Base-by-base conservation (phyloP, 2,329 filamentous ascomycete species). In the Teratosphaeriaceae sp. region DNA sequence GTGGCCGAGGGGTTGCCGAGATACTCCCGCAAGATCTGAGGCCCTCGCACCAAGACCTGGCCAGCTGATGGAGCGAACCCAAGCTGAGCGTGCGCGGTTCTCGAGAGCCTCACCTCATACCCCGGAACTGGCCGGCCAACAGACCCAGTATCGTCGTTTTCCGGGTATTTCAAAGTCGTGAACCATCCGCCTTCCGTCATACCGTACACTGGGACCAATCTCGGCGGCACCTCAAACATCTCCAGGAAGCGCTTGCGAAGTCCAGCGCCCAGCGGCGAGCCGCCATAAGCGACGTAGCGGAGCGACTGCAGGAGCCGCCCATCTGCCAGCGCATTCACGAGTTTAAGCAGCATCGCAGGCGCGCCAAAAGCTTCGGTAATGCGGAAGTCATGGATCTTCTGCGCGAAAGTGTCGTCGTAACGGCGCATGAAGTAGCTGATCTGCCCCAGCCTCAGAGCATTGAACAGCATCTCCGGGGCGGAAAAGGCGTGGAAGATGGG, bases 1-100 rank as follows among this genome's bases (percentile, higher is more conserved):
- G 85, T 87, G 3, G 80, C 78, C 48, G 83, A 76, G 0, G 77
- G 74, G 44, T 84, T 84, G 55, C 87, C 85, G 52, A 84, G 73
- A 57, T 94, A 94, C 0, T 85, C 86, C 50, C 76, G 71, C 52
- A 74, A 74, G 2, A 65, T 64, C 2, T 69, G 39, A 23, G 47
- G 44, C 37, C 47, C 47, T 23, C 48, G 30, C n/a, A 57, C 44
- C 13, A 53, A 30, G 20, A 57, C 19, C 38, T 57, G 51, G 3
- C 54, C 54, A 30, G 62, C 58, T 31, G 65, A 26, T 3, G 53
- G 47, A 9, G 65, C 65, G 26, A 66, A 56, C 7, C 50, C 51
- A 7, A 62, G 59, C 5, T 67, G 37, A 22, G 51, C 40, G 18
- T 40, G 34, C 4, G 47, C 36, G 15, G 16, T 37, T 5, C 16